Evolutionary conservation across 2,329 filamentous ascomycete species (phyloP), one percentile per base, ranked within the genome.

Genomic region (Gliomastix tumulicola): DNA sequence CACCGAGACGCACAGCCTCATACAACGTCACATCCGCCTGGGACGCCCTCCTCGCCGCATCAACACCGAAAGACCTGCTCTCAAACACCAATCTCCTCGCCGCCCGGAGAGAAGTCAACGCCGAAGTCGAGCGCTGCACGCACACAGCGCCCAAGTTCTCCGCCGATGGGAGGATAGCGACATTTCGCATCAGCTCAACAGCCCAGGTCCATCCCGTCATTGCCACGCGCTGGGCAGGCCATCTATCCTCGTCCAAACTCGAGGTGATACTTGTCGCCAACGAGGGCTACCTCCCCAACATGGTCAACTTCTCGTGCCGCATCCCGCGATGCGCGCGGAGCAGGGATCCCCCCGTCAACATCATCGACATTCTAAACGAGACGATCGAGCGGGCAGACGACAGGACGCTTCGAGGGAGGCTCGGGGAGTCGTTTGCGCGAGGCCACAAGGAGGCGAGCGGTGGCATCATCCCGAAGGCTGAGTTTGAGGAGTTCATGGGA

Each of bases 381-480:
- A 68, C 76, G 30, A 79, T 74, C 21, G 59, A 59, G 23, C 49
- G 47, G 13, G 61, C 60, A 15, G 55, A 57, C 10, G 59, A 62
- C 22, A 49, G 55, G 21, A 64, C 56, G 5, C 42, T 65, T 37
- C 48, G 56, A 5, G 61, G 71, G 37, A 56, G 77, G 12, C 49
- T 83, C 10, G 79, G 80, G 0, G 70, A 78, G 33, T 77, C 69
- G 19, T 84, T 84, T 48, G 80, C 79, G 1, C 65, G 72, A 36
- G 80, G 81, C 0, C 80, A 84, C 43, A 81, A 78, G 41, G 78
- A 82, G 48, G 80, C 79, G 1, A 80, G 74, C 33, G 80, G 80
- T 2, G 81, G 80, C 0, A 77, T 82, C 32, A 73, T 84, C 0
- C 65, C 66, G 0, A 65, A 57, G 10, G 67, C 63, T 3, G 76